These are phyloP conservation scores for Gamarada debralockiae DNA, from an alignment of 495 filamentous ascomycete genomes.

Conservation along the genomic window DNA sequence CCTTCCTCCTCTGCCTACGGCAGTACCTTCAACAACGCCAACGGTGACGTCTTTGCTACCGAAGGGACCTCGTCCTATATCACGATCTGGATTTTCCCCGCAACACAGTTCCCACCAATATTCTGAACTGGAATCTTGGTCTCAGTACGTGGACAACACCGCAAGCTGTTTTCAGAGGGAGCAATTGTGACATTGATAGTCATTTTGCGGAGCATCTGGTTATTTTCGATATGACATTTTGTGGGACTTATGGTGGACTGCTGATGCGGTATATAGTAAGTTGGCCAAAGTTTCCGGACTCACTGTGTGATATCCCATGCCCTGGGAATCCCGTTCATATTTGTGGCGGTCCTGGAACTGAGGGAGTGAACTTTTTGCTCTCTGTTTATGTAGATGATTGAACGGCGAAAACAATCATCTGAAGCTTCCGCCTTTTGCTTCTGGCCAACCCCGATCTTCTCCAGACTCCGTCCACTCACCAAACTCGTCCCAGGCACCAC, in stretches of 20 bases:
- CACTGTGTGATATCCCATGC: too few relatives aligned
- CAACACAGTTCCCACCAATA: constrained; percentile 45
- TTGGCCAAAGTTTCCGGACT: too few relatives aligned
- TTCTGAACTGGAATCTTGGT: constrained; percentile 42
- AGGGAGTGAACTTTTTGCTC: too few relatives aligned
- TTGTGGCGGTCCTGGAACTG: too few relatives aligned
- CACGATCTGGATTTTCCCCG: constrained; percentile 44
- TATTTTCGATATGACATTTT: constrained; percentile 81
- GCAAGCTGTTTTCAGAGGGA: constrained; percentile 50
- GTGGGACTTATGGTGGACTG: constrained; percentile 61
- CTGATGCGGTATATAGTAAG: too few relatives aligned
- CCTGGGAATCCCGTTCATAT: too few relatives aligned
- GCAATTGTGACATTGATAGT: constrained; percentile 56
- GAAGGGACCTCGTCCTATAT: constrained; percentile 70
- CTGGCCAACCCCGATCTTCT: too few relatives aligned
- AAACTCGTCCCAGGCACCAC: too few relatives aligned
- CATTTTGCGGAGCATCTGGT: constrained; percentile 70
- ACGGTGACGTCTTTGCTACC: constrained; percentile 76
- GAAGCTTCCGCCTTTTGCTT: too few relatives aligned
- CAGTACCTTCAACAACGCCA: constrained; percentile 63
- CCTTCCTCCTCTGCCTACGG: constrained; percentile 55
- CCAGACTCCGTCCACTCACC: too few relatives aligned
- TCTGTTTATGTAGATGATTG: too few relatives aligned
- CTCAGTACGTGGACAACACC: constrained; percentile 62
- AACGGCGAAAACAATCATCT: too few relatives aligned